These are phyloP conservation scores for Wallemia hederae DNA, from an alignment of 1,284 basidiomycete species.

Conservation along the genomic window DNA sequence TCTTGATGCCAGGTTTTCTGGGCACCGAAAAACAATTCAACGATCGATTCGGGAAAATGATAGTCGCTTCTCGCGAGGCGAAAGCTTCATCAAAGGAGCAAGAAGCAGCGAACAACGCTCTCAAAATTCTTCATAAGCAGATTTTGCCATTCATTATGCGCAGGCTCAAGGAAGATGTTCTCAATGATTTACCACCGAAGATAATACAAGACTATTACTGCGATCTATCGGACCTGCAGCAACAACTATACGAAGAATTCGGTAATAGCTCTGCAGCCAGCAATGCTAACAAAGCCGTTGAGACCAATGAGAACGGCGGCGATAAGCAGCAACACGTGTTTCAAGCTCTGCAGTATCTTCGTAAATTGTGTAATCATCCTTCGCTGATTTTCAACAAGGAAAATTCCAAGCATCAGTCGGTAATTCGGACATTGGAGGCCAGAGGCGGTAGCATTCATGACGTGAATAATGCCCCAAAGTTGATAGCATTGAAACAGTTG, in stretches of 20 bases:
- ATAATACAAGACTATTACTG: conserved; percentile 99
- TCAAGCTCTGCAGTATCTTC: conserved; percentile 83
- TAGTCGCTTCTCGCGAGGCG: conserved; percentile 75
- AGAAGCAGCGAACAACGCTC: conserved; percentile 78
- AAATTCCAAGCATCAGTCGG: conserved; percentile 28
- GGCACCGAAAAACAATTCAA: conserved; percentile 87
- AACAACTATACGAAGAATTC: conserved; percentile 75
- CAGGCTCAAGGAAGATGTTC: conserved; percentile 86
- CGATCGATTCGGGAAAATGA: conserved; percentile 85
- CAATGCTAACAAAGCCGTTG: conserved; percentile 26
- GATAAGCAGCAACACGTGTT: conserved; percentile 59
- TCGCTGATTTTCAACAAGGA: conserved; percentile 51
- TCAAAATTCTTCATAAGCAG: conserved; percentile 94
- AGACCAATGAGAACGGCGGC: conserved; percentile 13
- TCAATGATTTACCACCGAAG: conserved; percentile 87
- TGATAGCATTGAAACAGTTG: conserved; percentile 68
- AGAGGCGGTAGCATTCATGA: conserved; percentile 26
- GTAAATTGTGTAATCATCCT: conserved; percentile 95
- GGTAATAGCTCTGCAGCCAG: conserved; percentile 43
- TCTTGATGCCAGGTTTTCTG: conserved; percentile 95
- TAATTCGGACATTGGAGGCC: conserved; percentile 28
- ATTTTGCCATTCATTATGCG: conserved; percentile 93
- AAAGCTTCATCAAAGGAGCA: conserved; percentile 60
- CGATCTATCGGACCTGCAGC: conserved; percentile 80
- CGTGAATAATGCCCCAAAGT: conserved; percentile 73